These are phyloP conservation scores for Rhizophagus sp. DNA, from an alignment of 192 early-diverging fungal genomes.

Conservation along the genomic window DNA sequence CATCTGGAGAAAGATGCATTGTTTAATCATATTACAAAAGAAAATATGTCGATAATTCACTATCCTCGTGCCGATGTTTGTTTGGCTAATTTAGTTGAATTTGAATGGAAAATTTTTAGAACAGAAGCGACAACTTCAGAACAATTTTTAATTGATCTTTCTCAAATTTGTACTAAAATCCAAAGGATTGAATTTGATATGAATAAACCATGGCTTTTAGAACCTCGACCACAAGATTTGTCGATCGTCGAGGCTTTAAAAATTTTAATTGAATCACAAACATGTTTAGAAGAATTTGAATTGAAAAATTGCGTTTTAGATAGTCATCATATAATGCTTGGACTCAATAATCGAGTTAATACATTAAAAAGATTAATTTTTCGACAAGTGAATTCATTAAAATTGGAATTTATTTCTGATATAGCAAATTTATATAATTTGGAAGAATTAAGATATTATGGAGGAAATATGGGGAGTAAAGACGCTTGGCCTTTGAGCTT, in stretches of 20 bases:
- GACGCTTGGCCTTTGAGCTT: slow-evolving; percentile 1
- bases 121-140: background rate
- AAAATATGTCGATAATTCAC: background rate
- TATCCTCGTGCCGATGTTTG: background rate
- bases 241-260: background rate
- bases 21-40: background rate
- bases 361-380: background rate
- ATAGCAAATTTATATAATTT: background rate
- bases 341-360: background rate
- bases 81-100: background rate
- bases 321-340: background rate
- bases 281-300: background rate
- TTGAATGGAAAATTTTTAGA: background rate
- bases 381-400: background rate
- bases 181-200: slow-evolving; percentile 1
- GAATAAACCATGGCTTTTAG: background rate
- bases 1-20: background rate
- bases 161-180: background rate
- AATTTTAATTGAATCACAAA: slow-evolving; percentile 5
- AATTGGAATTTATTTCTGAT: background rate
- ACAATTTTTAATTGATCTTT: background rate
- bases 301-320: background rate
- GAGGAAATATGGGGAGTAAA: background rate
- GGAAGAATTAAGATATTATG: background rate
- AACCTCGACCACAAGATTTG: background rate